Evolutionary conservation across 208 protist species (phyloP), one percentile per base, ranked within the genome.

Genomic region (Trypanosoma conorhini): DNA sequence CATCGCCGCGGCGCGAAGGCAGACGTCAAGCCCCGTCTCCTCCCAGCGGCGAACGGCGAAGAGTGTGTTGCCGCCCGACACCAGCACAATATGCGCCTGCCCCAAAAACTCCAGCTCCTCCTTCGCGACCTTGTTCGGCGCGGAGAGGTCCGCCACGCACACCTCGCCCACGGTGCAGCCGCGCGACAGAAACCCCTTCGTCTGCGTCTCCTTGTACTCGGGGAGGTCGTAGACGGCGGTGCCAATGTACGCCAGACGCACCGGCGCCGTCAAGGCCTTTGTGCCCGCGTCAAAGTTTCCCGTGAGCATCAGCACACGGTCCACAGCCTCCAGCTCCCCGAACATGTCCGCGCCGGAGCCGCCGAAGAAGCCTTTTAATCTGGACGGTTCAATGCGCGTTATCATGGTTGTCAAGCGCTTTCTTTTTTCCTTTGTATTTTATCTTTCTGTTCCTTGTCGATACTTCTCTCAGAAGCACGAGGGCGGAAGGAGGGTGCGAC

Each of bases 41-140:
- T 92, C 88, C 91, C 91, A 97, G 10, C 94, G 82, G 4, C 92
- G 88, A 17, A 96, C 68, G 9, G 94, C 94, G 68, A 88, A 97
- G 35, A 97, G 87, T 12, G 88, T 96, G 78, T 97, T 97, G 61
- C 94, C 94, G 9, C 91, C 94, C 10, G 87, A 90, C 5, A 94
- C 85, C 21, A 97, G 55, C 44, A 97, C 62, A 19, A 94, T 76
- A 52, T 96, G 86, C 0, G 91, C 93, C 24, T 61, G 28, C 21
- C 69, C 40, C 24, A 72, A 30, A 17, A 89, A 51, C 33, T 87
- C 79, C 19, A 77, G 56, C 15, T 58, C 70, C 30, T 88, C 80
- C 15, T 31, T 67, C 24, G 70, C 75, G 40, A 75, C 65, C 10
- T 80, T 76, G n/a, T 70, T 54, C 12, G 68, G 31, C 42, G 33